A percentile compares a stretch with the other conserved stretches of the same genome.
phyloP scores from a whole-genome alignment of 768 basidiomycete genomes.

The Cyathus striatus region DNA sequence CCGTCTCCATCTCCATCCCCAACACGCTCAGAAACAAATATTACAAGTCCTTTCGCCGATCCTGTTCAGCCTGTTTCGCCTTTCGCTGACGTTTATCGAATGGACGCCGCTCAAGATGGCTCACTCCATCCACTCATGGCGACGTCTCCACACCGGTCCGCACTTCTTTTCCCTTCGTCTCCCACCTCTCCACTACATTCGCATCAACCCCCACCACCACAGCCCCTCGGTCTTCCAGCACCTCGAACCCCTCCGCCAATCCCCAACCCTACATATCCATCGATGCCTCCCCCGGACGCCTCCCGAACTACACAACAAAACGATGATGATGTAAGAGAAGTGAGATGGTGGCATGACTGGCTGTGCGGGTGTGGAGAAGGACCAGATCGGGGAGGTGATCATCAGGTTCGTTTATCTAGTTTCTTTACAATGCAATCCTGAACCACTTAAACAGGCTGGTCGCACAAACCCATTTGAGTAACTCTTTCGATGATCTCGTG shows the following conservation, averaged over 20 bases:
- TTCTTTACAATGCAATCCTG: neutral
- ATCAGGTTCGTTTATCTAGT: conserved; percentile 57
- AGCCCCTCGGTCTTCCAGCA: conserved; percentile 57
- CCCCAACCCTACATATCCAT: conserved; percentile 15
- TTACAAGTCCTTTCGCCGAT: conserved; percentile 44
- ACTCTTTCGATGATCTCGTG: conserved; percentile 3
- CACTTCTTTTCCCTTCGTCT: conserved; percentile 2
- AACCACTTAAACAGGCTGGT: conserved; percentile 46
- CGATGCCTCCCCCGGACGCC: conserved; percentile 4
- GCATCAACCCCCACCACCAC: conserved; percentile 37
- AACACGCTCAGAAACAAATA: conserved; percentile 21
- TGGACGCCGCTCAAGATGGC: conserved; percentile 12
- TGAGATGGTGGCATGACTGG: conserved; percentile 85
- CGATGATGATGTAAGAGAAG: conserved; percentile 28
- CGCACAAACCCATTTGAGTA: conserved; percentile 65
- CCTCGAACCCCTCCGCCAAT: conserved; percentile 42
- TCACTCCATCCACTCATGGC: too few relatives aligned
- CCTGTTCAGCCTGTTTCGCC: conserved; percentile 43
- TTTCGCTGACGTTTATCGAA: conserved; percentile 32
- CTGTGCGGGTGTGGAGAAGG: conserved; percentile 76
- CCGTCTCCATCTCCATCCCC: conserved; percentile 36
- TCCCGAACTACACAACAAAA: conserved; percentile 3
- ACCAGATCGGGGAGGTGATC: conserved; percentile 65
- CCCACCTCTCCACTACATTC: conserved; percentile 12
- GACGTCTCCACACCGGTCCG: neutral